A percentile compares a stretch with the other conserved stretches of the same genome.
These are phyloP conservation scores for Fusarium kyushuense DNA, from an alignment of 2,329 filamentous ascomycete species.

Conservation along the genomic window DNA sequence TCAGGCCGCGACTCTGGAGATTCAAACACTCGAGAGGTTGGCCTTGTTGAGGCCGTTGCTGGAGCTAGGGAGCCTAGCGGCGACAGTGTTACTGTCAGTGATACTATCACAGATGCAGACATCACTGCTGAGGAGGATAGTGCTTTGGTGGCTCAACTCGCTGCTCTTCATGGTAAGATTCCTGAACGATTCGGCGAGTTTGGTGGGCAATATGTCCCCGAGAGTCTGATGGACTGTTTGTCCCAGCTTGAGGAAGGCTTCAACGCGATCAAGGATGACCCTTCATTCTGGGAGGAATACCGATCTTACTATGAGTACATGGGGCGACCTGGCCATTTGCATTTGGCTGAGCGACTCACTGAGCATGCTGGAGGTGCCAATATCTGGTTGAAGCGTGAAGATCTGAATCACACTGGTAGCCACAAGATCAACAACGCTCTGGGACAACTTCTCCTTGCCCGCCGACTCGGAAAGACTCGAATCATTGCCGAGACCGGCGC, in stretches of 20 bases:
- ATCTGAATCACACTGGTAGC: conserved; percentile 96
- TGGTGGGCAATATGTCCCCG: conserved; percentile 96
- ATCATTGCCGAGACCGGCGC: conserved; percentile 99
- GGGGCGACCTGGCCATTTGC: conserved; percentile 91
- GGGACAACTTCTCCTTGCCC: conserved; percentile 89
- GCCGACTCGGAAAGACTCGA: conserved; percentile 89
- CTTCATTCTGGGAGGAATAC: conserved; percentile 97
- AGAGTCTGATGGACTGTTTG: conserved; percentile 97
- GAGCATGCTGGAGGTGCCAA: conserved; percentile 91
- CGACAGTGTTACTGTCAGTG: conserved; percentile 64
- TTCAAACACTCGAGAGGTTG: conserved; percentile 70
- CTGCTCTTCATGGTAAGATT: conserved; percentile 82
- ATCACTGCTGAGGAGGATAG: conserved; percentile 67
- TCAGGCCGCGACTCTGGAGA: conserved; percentile 61
- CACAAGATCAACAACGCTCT: conserved; percentile 99
- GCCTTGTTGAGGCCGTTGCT: conserved; percentile 75
- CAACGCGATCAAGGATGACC: conserved; percentile 86
- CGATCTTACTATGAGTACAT: conserved; percentile 97
- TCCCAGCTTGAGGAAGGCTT: conserved; percentile 92
- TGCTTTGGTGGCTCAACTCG: conserved; percentile 83
- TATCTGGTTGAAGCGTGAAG: conserved; percentile 98
- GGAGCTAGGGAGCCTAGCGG: conserved; percentile 59
- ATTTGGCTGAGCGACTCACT: conserved; percentile 88
- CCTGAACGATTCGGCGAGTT: conserved; percentile 94
- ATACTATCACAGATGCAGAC: conserved; percentile 74